Evolutionary conservation across 2,329 filamentous ascomycete species (phyloP).

Genomic region (Metarhizium brunneum): DNA sequence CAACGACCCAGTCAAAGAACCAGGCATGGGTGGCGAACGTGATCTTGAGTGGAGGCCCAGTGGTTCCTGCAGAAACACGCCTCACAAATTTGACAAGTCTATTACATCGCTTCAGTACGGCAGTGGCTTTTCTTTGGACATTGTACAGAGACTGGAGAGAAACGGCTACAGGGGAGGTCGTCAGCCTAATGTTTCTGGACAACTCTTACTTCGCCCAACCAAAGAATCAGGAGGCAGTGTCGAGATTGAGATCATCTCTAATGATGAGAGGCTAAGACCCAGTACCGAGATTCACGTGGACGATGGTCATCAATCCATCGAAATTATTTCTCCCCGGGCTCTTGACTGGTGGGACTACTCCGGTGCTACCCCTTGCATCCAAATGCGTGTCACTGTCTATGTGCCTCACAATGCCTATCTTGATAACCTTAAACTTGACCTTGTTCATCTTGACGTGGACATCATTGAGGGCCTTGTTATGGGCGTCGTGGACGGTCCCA

Average conservation of each 20-base stretch:
- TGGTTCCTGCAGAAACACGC: conserved; percentile 16
- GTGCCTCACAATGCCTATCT: conserved; percentile 32
- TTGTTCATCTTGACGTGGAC: conserved; percentile 29
- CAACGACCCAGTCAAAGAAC: conserved; percentile 15
- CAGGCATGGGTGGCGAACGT: conserved; percentile 10
- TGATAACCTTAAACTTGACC: conserved; percentile 24
- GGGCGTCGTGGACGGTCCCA: conserved; percentile 15
- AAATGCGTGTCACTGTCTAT: conserved; percentile 37
- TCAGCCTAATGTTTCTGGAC: conserved; percentile 31
- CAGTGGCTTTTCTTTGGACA: conserved; percentile 23
- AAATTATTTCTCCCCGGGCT: conserved; percentile 28
- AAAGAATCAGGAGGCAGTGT: conserved; percentile 27
- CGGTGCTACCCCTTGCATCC: conserved; percentile 32
- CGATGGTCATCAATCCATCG: conserved; percentile 23
- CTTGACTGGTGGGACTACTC: conserved; percentile 21
- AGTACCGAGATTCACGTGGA: conserved; percentile 24
- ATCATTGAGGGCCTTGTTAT: conserved; percentile 32
- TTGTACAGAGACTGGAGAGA: conserved; percentile 28
- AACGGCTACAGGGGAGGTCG: conserved; percentile 12
- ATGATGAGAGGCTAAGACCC: conserved; percentile 30
- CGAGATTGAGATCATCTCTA: conserved; percentile 35
- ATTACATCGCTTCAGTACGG: conserved; percentile 23
- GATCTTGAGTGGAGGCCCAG: conserved; percentile 19
- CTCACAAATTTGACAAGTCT: conserved; percentile 10
- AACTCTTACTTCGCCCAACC: conserved; percentile 34